A percentile compares a stretch with the other conserved stretches of the same genome.
These are phyloP conservation scores for Venturia carpophila DNA, from an alignment of 2,329 filamentous ascomycete species.

Conservation along the genomic window DNA sequence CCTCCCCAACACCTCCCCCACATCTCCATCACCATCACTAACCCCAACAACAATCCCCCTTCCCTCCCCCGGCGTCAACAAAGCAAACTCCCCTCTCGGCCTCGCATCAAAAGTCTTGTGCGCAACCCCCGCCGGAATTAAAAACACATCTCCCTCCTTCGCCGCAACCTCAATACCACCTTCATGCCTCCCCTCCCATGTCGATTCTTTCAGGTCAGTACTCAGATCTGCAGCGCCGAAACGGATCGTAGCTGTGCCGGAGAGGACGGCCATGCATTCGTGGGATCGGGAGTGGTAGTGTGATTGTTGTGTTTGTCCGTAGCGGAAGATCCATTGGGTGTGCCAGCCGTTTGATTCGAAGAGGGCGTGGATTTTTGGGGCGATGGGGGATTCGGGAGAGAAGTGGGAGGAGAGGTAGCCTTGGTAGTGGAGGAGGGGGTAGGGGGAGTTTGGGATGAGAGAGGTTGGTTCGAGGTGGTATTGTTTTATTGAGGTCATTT, in stretches of 20 bases:
- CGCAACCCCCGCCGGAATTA: conserved; percentile 49
- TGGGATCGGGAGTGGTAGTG: conserved; percentile 52
- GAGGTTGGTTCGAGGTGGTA: conserved; percentile 14
- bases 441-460: conserved; percentile 32
- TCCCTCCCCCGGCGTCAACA: conserved; percentile 40
- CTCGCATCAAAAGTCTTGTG: conserved; percentile 46
- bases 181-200: conserved; percentile 36
- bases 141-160: conserved; percentile 48
- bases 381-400: conserved; percentile 23
- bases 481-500: conserved; percentile 9
- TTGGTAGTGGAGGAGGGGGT: conserved; percentile 48
- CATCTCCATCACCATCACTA: conserved; percentile 25
- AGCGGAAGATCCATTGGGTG: conserved; percentile 50
- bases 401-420: conserved; percentile 30
- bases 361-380: conserved; percentile 35
- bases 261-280: conserved; percentile 51
- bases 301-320: conserved; percentile 46
- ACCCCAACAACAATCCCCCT: conserved; percentile 28
- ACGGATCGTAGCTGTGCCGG: conserved; percentile 45
- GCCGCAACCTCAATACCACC: conserved; percentile 43
- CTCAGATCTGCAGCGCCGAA: conserved; percentile 47
- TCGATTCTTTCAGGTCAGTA: conserved; percentile 34
- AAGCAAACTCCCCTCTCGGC: conserved; percentile 32
- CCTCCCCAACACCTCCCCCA: conserved; percentile 32
- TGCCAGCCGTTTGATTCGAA: conserved; percentile 46